Percentiles rank a stretch among this genome's conserved stretches.
phyloP scores from a whole-genome alignment of 139 green algal species.

The Eudorina sp. region DNA sequence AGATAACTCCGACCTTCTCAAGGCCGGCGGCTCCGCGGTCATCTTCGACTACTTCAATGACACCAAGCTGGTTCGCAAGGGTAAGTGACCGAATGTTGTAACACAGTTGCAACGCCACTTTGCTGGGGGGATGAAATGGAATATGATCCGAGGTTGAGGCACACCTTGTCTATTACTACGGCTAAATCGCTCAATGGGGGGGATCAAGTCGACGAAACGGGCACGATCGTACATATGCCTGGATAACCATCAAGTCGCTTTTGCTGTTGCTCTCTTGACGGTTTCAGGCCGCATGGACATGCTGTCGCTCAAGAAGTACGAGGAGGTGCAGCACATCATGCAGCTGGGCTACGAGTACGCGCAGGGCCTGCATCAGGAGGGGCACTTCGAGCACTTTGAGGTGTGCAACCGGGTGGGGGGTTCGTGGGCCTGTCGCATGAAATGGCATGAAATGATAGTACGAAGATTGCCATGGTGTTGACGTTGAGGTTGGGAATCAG shows the following conservation, averaged over 20 bases:
- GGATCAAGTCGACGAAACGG: no score
- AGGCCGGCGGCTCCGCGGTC: constrained; percentile 41
- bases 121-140: background rate
- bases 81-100: background rate
- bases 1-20: constrained; percentile 70
- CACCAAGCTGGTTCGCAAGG: constrained; percentile 44
- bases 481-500: no score
- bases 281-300: constrained; percentile 70
- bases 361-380: constrained; percentile 37
- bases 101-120: background rate
- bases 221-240: no score
- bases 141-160: no score
- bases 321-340: constrained; percentile 63
- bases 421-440: no score
- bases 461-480: no score
- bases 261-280: no score
- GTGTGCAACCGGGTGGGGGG: no score
- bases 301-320: constrained; percentile 64
- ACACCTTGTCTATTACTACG: no score
- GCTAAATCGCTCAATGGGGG: no score
- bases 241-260: no score
- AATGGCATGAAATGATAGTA: no score
- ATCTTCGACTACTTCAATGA: constrained; percentile 67
- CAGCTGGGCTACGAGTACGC: constrained; percentile 64
- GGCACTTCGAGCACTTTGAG: constrained; percentile 56